These are phyloP conservation scores for Mycosarcoma mackinlayi DNA, from an alignment of 1,284 basidiomycete species.

Conservation along the genomic window DNA sequence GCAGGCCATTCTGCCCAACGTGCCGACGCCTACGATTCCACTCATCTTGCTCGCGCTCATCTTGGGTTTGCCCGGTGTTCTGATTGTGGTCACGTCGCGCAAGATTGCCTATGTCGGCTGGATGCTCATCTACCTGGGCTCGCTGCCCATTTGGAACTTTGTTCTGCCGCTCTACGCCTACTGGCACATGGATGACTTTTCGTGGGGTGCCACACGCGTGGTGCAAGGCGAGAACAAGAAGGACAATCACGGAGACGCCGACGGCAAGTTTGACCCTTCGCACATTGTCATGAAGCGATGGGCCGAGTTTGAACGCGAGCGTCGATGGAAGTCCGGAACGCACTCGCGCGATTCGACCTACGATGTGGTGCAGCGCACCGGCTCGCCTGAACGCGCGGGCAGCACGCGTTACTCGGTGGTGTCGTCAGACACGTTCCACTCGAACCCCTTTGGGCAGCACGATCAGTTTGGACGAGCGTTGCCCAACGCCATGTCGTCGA, in stretches of 20 bases:
- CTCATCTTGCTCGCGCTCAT: slow-evolving; percentile 69
- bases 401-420: slow-evolving; percentile 60
- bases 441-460: slow-evolving; percentile 48
- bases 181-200: slow-evolving; percentile 70
- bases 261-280: slow-evolving; percentile 93
- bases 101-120: slow-evolving; percentile 70
- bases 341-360: slow-evolving; percentile 82
- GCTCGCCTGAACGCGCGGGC: slow-evolving; percentile 59
- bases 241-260: slow-evolving; percentile 61
- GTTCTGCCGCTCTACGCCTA: slow-evolving; percentile 68
- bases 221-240: slow-evolving; percentile 67
- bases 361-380: slow-evolving; percentile 69
- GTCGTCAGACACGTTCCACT: slow-evolving; percentile 58
- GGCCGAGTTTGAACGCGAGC: slow-evolving; percentile 96
- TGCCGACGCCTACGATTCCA: slow-evolving; percentile 57
- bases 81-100: slow-evolving; percentile 70
- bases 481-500: slow-evolving; percentile 31
- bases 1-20: slow-evolving; percentile 59
- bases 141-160: slow-evolving; percentile 71
- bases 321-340: slow-evolving; percentile 88
- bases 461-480: slow-evolving; percentile 49
- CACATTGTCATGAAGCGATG: slow-evolving; percentile 99
- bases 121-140: slow-evolving; percentile 70
- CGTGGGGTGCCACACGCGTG: slow-evolving; percentile 70
- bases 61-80: slow-evolving; percentile 70